Evolutionary conservation across 257 asterid species (phyloP).

Genomic region (Forsythia viridissima): DNA sequence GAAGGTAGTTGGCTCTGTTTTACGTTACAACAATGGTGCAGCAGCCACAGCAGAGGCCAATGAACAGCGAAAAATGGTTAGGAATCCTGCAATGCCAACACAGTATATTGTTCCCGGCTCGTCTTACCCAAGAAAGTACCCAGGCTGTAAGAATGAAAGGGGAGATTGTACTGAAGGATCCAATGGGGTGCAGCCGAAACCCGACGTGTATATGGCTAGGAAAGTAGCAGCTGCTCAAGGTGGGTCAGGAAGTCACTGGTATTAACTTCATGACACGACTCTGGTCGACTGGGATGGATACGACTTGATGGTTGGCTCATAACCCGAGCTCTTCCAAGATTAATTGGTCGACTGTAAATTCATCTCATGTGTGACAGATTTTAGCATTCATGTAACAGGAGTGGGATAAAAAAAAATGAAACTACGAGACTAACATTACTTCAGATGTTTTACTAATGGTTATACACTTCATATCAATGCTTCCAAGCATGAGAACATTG

Average conservation of each 20-base stretch:
- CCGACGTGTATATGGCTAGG: constrained; percentile 51
- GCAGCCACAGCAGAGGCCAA: constrained; percentile 54
- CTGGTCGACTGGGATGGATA: background rate
- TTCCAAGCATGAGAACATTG: background rate
- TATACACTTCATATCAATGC: background rate
- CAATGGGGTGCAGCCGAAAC: constrained; percentile 36
- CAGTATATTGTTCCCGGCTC: constrained; percentile 62
- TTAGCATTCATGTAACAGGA: background rate
- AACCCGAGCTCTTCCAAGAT: background rate
- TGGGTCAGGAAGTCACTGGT: constrained; percentile 47
- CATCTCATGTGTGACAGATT: background rate
- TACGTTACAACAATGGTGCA: constrained; percentile 59
- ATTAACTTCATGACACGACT: constrained; percentile 19
- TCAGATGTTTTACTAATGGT: no score
- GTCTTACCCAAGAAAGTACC: constrained; percentile 47
- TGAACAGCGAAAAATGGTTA: constrained; percentile 58
- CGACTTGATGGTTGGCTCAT: background rate
- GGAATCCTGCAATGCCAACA: constrained; percentile 59
- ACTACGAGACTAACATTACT: background rate
- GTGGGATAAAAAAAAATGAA: background rate
- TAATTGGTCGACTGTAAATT: background rate
- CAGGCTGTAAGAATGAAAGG: constrained; percentile 43
- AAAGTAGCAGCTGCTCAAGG: constrained; percentile 52
- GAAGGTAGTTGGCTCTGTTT: constrained; percentile 59
- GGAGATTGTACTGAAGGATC: constrained; percentile 43